phyloP scores from a whole-genome alignment of 257 asterid species.

The Gardenia jasminoides region DNA sequence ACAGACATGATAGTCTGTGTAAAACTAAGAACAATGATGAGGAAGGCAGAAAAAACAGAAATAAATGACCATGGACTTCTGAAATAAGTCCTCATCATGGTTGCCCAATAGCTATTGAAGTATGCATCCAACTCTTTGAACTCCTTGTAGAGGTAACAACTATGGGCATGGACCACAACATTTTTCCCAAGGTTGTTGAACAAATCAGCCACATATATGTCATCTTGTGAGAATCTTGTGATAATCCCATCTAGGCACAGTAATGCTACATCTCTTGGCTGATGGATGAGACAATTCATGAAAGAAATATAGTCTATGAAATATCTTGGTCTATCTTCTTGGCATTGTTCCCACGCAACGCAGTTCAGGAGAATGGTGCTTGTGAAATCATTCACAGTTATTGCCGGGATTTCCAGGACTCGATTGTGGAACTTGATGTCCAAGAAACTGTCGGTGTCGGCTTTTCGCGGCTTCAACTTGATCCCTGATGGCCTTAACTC shows the following conservation, averaged over 20 bases:
- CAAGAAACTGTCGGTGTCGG: neutral
- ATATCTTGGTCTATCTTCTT: neutral
- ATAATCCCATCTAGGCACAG: neutral
- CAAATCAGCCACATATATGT: neutral
- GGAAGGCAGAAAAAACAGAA: neutral
- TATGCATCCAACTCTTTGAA: neutral
- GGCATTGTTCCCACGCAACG: conserved; percentile 9
- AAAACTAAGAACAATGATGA: neutral
- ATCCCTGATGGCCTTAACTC: neutral
- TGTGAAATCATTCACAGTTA: conserved; percentile 1
- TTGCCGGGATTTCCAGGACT: neutral
- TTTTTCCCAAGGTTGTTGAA: neutral
- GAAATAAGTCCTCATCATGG: conserved; percentile 8
- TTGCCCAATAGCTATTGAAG: conserved; percentile 11
- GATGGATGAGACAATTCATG: neutral
- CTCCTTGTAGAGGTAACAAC: neutral
- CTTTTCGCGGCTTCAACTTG: neutral
- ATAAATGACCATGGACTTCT: conserved; percentile 5
- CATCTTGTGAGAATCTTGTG: neutral
- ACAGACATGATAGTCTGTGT: neutral
- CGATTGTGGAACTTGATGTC: conserved; percentile 3
- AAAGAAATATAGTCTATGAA: neutral
- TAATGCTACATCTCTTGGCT: neutral
- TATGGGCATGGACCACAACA: neutral
- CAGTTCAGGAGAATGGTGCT: neutral